phyloP scores from a whole-genome alignment of 2,329 filamentous ascomycete species.

The Hypocrella siamensis region DNA sequence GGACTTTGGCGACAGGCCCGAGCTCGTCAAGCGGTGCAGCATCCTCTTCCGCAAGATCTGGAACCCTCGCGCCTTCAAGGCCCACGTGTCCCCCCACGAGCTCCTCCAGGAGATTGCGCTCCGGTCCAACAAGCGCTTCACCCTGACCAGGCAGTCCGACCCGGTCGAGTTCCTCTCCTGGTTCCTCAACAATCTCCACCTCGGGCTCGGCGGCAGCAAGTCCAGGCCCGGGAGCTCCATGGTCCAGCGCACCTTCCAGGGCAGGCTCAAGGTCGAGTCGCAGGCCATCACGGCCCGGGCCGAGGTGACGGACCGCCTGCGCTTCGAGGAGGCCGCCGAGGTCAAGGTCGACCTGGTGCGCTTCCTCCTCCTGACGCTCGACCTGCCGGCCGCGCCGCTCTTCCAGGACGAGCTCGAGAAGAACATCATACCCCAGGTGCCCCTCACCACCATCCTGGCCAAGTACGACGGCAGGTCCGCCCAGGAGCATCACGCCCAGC shows the following conservation, averaged over 20 bases:
- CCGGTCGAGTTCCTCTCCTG: conserved; percentile 93
- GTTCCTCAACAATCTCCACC: conserved; percentile 93
- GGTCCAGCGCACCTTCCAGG: conserved; percentile 87
- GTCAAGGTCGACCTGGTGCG: conserved; percentile 64
- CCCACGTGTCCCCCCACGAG: conserved; percentile 93
- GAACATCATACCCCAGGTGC: conserved; percentile 91
- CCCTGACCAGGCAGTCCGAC: conserved; percentile 78
- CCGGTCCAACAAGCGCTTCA: conserved; percentile 83
- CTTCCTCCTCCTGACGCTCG: conserved; percentile 84
- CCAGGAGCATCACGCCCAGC: conserved; percentile 78
- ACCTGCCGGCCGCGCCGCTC: conserved; percentile 78
- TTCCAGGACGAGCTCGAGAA: conserved; percentile 91
- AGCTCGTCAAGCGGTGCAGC: conserved; percentile 76
- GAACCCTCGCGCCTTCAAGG: conserved; percentile 93
- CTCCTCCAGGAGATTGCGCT: conserved; percentile 88
- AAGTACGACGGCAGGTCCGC: conserved; percentile 86
- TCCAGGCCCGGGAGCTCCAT: conserved; percentile 74
- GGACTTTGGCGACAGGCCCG: conserved; percentile 50
- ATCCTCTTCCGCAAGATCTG: conserved; percentile 92
- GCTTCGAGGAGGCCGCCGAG: conserved; percentile 79
- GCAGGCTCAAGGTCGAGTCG: conserved; percentile 78
- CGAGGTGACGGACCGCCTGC: conserved; percentile 71
- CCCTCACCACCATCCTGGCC: conserved; percentile 64
- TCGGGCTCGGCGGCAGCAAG: conserved; percentile 79
- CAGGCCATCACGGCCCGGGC: conserved; percentile 87